Conservation (phyloP, 106 monocot species). For the Cymbidium sinense region DNA sequence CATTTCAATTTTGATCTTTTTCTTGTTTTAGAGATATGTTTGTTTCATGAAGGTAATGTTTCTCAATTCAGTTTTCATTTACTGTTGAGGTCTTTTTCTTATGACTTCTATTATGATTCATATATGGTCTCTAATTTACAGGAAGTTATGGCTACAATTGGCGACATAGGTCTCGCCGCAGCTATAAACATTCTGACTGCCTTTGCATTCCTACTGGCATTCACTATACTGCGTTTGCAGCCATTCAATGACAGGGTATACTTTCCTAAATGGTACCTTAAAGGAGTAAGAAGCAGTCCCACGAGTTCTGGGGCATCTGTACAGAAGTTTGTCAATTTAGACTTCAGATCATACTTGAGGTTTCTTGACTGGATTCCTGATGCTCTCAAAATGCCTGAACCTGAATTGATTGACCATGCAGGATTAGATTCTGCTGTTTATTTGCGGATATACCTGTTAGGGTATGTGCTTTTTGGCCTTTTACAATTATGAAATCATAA, state of each 20-base stretch:
- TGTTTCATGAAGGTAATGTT: not conserved
- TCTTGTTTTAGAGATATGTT: not conserved
- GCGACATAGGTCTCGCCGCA: conserved; percentile 82
- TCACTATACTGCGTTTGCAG: conserved; percentile 78
- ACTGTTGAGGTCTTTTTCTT: not conserved
- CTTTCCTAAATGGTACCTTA: too few species aligned
- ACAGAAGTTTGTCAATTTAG: too few species aligned
- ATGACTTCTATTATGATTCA: not conserved
- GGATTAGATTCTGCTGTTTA: conserved; percentile 94
- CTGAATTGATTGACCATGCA: conserved; percentile 96
- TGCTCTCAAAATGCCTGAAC: conserved; percentile 99
- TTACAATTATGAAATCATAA: not conserved
- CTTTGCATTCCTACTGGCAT: conserved; percentile 64
- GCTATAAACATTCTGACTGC: conserved; percentile 83
- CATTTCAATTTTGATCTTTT: not conserved
- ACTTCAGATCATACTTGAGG: conserved; percentile 71
- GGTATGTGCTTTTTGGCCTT: conserved; percentile 27
- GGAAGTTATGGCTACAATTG: conserved; percentile 57
- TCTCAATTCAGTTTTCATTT: not conserved
- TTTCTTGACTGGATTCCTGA: conserved; percentile 90
- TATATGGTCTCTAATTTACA: conserved; percentile 10
- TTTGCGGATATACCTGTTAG: conserved; percentile 70
- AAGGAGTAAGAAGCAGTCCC: too few species aligned
- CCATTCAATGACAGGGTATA: conserved; percentile 95
- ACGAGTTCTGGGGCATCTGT: too few species aligned